Base-by-base conservation (phyloP, 257 asterid species). In the Buddleja alternifolia region DNA sequence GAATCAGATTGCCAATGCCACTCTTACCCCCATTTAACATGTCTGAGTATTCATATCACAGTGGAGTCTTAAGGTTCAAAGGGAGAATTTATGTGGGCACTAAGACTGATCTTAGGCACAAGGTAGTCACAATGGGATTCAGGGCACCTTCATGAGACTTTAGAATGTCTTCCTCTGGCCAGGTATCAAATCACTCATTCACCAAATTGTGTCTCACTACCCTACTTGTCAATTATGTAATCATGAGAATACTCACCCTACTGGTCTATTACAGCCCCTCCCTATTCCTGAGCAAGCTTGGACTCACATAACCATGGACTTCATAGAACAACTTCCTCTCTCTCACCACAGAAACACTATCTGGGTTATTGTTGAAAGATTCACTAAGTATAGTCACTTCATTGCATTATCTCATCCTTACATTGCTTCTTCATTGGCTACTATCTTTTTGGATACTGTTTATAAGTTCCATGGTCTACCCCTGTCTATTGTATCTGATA, bases 101-200 rank as follows among this genome's bases (percentile, higher is more conserved):
- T 1, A 6, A 0, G 1, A n/a, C 4, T 44, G 19, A 7, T 3
- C 7, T 44, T 2, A 44, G 50, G 4, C 1, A 44, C 0, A 14
- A 12, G 7, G 9, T 20, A 0, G 6, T 55, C n/a, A n/a, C n/a
- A n/a, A n/a, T n/a, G n/a, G n/a, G n/a, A n/a, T n/a, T n/a, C n/a
- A n/a, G n/a, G n/a, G n/a, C n/a, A n/a, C n/a, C n/a, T n/a, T n/a
- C n/a, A n/a, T n/a, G 0, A 55, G 42, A 15, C 6, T 55, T 0
- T 0, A 1, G 0, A 1, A 0, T 0, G 0, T 7, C 0, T 36
- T n/a, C n/a, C n/a, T n/a, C n/a, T n/a, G n/a, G n/a, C n/a, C n/a
- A n/a, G n/a, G n/a, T n/a, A n/a, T n/a, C 0, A 58, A 1, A 3
- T 1, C 8, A 0, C 6, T 16, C 0, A 32, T 58, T 1, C 1